These are phyloP conservation scores for Apophysomyces elegans DNA, from an alignment of 371 early-diverging fungal genomes.

Conservation along the genomic window DNA sequence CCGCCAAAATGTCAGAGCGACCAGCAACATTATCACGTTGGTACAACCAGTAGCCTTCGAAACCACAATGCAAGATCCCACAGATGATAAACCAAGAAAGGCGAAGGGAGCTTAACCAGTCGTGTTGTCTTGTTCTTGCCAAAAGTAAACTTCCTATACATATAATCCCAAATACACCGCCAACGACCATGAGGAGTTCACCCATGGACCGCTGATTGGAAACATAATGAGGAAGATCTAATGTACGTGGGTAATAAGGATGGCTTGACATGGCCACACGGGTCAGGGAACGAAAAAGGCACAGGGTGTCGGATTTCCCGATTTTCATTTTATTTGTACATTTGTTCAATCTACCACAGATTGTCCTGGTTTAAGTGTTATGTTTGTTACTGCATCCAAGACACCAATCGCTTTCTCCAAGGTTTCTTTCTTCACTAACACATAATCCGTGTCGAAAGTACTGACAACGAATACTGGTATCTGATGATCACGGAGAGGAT, in stretches of 20 bases:
- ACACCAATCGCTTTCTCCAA: conserved; percentile 48
- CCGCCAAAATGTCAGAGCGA: conserved; percentile 67
- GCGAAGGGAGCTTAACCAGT: conserved; percentile 34
- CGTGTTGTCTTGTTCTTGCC: conserved; percentile 27
- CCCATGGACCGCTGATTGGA: conserved; percentile 44
- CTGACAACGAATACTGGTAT: conserved; percentile 76
- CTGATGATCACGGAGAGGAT: conserved; percentile 57
- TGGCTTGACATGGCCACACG: conserved; percentile 23
- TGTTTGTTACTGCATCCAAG: conserved; percentile 26
- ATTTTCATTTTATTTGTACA: neutral
- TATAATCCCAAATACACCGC: conserved; percentile 35
- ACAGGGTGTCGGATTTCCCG: neutral
- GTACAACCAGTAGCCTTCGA: conserved; percentile 89
- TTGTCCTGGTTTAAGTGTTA: conserved; percentile 20
- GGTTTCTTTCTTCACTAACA: conserved; percentile 70
- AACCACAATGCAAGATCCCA: conserved; percentile 76
- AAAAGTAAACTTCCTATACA: conserved; percentile 26
- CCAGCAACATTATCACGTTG: conserved; percentile 67
- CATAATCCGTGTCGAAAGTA: conserved; percentile 82
- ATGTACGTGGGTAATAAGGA: conserved; percentile 62
- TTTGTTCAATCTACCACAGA: conserved; percentile 3
- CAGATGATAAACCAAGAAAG: conserved; percentile 84
- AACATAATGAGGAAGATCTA: conserved; percentile 57
- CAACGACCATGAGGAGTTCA: conserved; percentile 45
- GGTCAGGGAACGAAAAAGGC: neutral